Evolutionary conservation across 495 filamentous ascomycete genomes (phyloP).

Genomic region (Cladorrhinum samala): DNA sequence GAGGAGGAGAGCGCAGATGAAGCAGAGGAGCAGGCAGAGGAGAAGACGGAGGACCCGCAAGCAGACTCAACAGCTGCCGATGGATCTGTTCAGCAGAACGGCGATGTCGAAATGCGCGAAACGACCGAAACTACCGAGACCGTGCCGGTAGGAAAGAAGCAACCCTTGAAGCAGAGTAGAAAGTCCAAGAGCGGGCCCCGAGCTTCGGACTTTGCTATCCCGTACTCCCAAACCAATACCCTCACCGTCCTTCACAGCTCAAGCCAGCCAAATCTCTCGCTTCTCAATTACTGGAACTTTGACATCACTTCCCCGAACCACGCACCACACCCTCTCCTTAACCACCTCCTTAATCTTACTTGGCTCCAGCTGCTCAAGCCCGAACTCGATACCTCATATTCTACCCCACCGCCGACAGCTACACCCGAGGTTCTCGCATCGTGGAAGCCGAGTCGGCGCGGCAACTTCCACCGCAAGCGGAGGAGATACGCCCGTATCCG

Average conservation of each 20-base stretch:
- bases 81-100: neutral
- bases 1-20: constrained; percentile 31
- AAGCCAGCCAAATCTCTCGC: constrained; percentile 78
- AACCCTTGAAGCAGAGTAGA: constrained; percentile 9
- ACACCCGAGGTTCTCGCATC: constrained; percentile 49
- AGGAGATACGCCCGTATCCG: constrained; percentile 67
- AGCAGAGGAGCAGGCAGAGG: constrained; percentile 3
- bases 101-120: constrained; percentile 19
- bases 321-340: constrained; percentile 67
- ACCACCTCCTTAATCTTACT: constrained; percentile 72
- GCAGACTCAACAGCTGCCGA: neutral
- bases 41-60: neutral
- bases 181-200: constrained; percentile 17
- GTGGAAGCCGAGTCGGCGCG: constrained; percentile 71
- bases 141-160: constrained; percentile 14
- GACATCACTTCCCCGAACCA: constrained; percentile 61
- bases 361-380: constrained; percentile 88
- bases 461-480: constrained; percentile 78
- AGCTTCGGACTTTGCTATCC: constrained; percentile 29
- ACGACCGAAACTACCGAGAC: neutral
- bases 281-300: constrained; percentile 82
- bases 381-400: constrained; percentile 60
- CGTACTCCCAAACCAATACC: constrained; percentile 63
- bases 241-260: constrained; percentile 85
- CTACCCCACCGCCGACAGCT: constrained; percentile 48